A percentile compares a stretch with the other conserved stretches of the same genome.
phyloP scores from a whole-genome alignment of 495 filamentous ascomycete species.

The Cercophora scortea region DNA sequence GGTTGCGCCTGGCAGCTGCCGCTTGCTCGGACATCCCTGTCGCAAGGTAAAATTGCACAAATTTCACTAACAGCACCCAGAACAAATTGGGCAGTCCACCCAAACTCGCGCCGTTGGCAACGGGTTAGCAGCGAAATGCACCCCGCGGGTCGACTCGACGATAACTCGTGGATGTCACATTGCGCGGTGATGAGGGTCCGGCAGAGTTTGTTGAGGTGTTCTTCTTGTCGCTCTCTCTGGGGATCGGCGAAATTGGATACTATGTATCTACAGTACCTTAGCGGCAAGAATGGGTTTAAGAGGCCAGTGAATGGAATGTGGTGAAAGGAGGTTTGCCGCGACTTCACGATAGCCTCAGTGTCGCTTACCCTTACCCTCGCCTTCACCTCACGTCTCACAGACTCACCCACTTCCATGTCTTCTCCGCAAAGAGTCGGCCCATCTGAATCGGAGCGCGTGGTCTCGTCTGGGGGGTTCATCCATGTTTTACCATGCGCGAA shows the following conservation, averaged over 20 bases:
- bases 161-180: neutral
- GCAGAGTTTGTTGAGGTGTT: neutral
- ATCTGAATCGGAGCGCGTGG: neutral
- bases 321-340: too few species aligned
- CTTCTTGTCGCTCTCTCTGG: neutral
- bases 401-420: too few species aligned
- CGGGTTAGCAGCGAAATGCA: neutral
- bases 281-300: too few species aligned
- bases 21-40: neutral
- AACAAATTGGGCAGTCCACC: neutral
- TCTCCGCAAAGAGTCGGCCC: neutral
- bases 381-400: too few species aligned
- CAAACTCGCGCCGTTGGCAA: neutral
- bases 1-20: neutral
- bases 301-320: too few species aligned
- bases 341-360: too few species aligned
- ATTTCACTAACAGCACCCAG: slow-evolving; percentile 10
- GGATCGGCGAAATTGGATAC: slow-evolving; percentile 1
- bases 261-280: too few species aligned
- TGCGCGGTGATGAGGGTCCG: slow-evolving; percentile 3
- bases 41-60: slow-evolving; percentile 14
- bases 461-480: too few species aligned
- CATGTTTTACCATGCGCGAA: too few species aligned
- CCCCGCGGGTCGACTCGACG: neutral
- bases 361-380: too few species aligned